Percentiles rank a stretch among this genome's conserved stretches.
phyloP scores from a whole-genome alignment of 768 basidiomycete genomes.

The Gloeostereum incarnatum region DNA sequence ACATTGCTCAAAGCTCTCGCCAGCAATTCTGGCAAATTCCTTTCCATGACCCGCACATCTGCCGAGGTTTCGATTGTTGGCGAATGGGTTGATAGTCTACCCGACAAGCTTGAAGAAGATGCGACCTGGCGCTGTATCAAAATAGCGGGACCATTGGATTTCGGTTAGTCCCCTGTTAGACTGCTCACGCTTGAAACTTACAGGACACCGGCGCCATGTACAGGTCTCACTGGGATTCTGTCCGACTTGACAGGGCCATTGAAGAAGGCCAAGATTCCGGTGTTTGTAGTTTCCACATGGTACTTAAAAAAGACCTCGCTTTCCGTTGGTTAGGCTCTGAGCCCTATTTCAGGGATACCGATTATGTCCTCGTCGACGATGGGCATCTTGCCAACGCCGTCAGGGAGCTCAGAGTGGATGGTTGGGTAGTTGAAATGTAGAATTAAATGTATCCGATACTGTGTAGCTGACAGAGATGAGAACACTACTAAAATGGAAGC shows the following conservation, averaged over 20 bases:
- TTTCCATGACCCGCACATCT: constrained; percentile 48
- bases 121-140: constrained; percentile 50
- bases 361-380: constrained; percentile 49
- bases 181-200: constrained; percentile 1
- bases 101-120: constrained; percentile 22
- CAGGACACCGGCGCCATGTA: not conserved
- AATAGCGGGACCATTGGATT: constrained; percentile 60
- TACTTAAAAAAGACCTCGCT: constrained; percentile 18
- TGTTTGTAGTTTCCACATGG: constrained; percentile 62
- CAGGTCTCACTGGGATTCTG: constrained; percentile 50
- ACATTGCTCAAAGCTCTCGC: constrained; percentile 22
- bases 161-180: constrained; percentile 20
- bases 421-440: constrained; percentile 34
- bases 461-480: too few relatives aligned
- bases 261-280: constrained; percentile 37
- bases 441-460: too few relatives aligned
- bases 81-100: constrained; percentile 26
- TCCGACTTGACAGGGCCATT: constrained; percentile 44
- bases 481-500: too few relatives aligned
- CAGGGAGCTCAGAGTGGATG: constrained; percentile 32
- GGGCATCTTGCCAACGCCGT: constrained; percentile 31
- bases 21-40: constrained; percentile 20
- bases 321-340: constrained; percentile 1
- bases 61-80: constrained; percentile 60
- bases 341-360: constrained; percentile 45